Evolutionary conservation across 495 filamentous ascomycete genomes (phyloP), one percentile per base, ranked within the genome.

Genomic region (Xylaria intraflava): DNA sequence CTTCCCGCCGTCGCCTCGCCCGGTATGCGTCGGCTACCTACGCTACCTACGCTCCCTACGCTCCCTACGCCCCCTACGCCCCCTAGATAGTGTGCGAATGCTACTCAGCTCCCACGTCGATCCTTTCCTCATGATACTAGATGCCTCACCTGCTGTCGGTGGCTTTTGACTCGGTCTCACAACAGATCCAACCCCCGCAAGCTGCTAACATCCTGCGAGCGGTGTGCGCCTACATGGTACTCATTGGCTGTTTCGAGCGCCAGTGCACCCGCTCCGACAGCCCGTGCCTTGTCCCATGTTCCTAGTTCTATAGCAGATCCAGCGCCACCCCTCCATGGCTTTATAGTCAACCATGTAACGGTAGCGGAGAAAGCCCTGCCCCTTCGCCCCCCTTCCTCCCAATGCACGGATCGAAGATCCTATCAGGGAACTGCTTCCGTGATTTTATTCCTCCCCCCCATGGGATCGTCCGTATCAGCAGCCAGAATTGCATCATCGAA

Each of bases 331-430:
- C 42, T 36, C 29, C 24, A 39, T 44, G 27, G 39, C 40, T 16
- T 24, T 26, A 17, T 29, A 19, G 23, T 29, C 27, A 29, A 51
- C 41, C 44, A 52, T 52, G 42, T 33, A 19, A 40, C 17, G 33
- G 33, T 40, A 46, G 35, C 16, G 17, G 20, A 53, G 4, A 46
- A 14, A 23, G 35, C 35, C 14, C 17, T 38, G 16, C 35, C 42
- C 30, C 23, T 20, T 20, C 29, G 31, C n/a, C 10, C 49, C 17
- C 27, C 11, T 22, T 44, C 23, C 16, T 24, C 23, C 12, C 20
- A 29, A 46, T 46, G 44, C 41, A 53, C 35, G 50, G 50, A 46
- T 53, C 2, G 31, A 35, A 38, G 35, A n/a, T 38, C 42, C 41
- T 33, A 46, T 39, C 11, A 45, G 31, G 42, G 40, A 16, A 53